A percentile compares a stretch with the other conserved stretches of the same genome.
Conservation (phyloP, 2,329 filamentous ascomycete genomes). For the Metarhizium brunneum region DNA sequence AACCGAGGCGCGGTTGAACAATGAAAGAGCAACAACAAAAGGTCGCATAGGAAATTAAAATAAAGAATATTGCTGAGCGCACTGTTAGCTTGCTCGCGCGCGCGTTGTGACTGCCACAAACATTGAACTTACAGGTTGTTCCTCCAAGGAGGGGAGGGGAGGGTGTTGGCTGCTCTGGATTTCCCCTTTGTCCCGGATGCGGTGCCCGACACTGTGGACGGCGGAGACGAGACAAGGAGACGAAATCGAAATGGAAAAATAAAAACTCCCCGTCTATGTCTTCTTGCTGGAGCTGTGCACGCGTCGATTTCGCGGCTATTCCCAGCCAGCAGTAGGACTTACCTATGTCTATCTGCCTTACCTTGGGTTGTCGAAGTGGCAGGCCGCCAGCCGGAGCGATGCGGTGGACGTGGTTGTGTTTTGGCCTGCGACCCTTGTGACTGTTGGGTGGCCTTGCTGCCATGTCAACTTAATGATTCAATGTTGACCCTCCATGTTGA, state of each 20-base stretch:
- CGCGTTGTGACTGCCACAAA: neutral
- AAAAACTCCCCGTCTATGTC: neutral
- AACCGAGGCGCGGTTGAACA: neutral
- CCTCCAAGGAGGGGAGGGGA: neutral
- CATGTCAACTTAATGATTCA: neutral
- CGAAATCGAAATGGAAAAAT: neutral
- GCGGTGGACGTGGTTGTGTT: conserved; percentile 11
- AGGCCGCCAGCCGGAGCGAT: conserved; percentile 4
- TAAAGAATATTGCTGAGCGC: neutral
- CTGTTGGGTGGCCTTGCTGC: neutral
- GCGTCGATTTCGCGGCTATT: neutral
- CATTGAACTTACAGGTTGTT: conserved; percentile 2
- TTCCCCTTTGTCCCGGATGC: neutral
- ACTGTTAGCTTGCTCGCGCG: neutral
- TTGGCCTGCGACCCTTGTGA: conserved; percentile 14
- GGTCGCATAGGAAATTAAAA: neutral
- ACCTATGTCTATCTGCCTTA: conserved; percentile 11
- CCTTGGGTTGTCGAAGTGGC: conserved; percentile 5
- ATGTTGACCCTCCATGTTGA: neutral
- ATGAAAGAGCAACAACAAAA: neutral
- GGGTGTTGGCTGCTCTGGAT: neutral
- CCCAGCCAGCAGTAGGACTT: conserved; percentile 8
- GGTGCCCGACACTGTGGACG: neutral
- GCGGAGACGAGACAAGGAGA: neutral
- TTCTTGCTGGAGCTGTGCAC: conserved; percentile 3